Conservation (phyloP, 2,329 filamentous ascomycete genomes). For the Colletotrichum filicis region DNA sequence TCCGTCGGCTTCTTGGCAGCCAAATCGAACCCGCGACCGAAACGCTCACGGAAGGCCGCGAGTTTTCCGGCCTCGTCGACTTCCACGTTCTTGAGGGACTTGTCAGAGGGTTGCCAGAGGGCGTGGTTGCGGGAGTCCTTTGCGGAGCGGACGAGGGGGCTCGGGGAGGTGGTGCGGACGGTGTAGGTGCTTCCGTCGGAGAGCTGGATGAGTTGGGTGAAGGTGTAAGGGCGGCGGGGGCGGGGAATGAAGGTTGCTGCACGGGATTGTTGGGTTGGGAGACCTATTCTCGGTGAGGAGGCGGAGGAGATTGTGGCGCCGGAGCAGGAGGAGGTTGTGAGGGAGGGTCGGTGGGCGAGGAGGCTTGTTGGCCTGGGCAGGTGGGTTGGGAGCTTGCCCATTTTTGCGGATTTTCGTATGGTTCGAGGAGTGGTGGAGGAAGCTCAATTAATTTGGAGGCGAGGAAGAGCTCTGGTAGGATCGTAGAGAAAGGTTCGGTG, state of each 20-base stretch:
- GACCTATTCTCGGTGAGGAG: conserved; percentile 3
- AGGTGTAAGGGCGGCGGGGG: conserved; percentile 92
- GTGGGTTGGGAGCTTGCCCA: conserved; percentile 33
- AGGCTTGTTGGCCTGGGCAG: conserved; percentile 25
- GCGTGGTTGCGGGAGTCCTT: conserved; percentile 93
- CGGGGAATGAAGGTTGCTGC: conserved; percentile 88
- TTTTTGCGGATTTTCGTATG: conserved; percentile 4
- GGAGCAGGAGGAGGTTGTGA: conserved; percentile 41
- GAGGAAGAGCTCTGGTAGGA: background rate
- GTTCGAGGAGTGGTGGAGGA: background rate
- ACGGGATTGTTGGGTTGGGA: conserved; percentile 63
- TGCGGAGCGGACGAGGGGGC: conserved; percentile 65
- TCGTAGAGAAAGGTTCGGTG: too few species aligned
- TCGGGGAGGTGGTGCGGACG: conserved; percentile 80
- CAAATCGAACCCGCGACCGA: conserved; percentile 86
- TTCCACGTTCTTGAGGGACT: conserved; percentile 87
- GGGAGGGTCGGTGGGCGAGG: conserved; percentile 11
- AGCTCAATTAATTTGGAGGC: background rate
- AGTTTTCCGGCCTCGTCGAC: conserved; percentile 94
- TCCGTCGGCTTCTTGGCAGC: conserved; percentile 42
- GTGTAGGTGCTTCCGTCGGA: conserved; percentile 90
- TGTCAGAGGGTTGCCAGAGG: conserved; percentile 89
- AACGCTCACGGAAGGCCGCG: conserved; percentile 85
- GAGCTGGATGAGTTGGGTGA: conserved; percentile 95
- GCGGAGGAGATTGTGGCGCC: conserved; percentile 34